Conservation (phyloP, 108 stramenopile genomes). For the Nitzschia sp. region DNA sequence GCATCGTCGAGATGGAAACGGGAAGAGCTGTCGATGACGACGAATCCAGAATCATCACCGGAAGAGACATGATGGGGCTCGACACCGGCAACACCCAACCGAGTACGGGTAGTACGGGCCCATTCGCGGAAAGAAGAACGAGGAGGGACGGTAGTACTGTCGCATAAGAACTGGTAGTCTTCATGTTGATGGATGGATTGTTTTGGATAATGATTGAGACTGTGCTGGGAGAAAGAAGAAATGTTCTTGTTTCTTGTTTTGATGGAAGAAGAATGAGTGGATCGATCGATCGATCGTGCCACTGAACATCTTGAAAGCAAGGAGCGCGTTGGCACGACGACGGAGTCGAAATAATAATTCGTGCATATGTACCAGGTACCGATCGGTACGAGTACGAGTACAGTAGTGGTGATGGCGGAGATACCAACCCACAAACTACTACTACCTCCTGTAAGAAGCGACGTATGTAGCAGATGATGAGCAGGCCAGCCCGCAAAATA, state of each 20-base stretch:
- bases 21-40: neutral
- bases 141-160: neutral
- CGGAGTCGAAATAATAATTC: neutral
- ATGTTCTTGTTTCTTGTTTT: neutral
- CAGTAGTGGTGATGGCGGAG: neutral
- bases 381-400: no score
- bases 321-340: neutral
- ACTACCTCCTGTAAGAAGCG: no score
- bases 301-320: no score
- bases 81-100: conserved; percentile 2
- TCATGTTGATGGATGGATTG: neutral
- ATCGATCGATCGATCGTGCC: no score
- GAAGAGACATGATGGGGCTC: conserved; percentile 6
- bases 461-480: no score
- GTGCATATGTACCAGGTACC: no score
- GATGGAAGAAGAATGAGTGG: neutral
- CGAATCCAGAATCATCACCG: neutral
- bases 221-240: neutral
- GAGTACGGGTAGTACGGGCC: neutral
- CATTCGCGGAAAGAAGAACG: no score
- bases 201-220: neutral
- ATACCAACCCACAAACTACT: no score
- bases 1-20: neutral
- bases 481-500: no score
- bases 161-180: neutral